Percentiles rank a stretch among this genome's conserved stretches.
These are phyloP conservation scores for Entomortierella chlamydospora DNA, from an alignment of 192 early-diverging fungal genomes.

Conservation along the genomic window DNA sequence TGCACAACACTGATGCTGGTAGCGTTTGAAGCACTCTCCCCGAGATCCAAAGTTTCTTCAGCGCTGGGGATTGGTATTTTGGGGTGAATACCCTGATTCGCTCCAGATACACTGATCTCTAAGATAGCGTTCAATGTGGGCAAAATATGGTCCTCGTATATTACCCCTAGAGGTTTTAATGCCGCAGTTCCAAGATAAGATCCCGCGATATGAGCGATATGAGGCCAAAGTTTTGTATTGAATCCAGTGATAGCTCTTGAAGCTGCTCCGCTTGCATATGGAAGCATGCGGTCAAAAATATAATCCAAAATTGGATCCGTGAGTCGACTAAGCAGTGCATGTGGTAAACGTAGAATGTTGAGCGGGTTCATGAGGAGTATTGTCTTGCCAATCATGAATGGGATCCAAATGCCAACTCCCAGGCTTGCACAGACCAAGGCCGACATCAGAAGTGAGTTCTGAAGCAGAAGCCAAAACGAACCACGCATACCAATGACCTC, in stretches of 20 bases:
- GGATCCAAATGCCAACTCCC: slow-evolving; percentile 81
- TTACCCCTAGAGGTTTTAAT: background rate
- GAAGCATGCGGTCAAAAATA: slow-evolving; percentile 28
- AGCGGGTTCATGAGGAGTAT: slow-evolving; percentile 53
- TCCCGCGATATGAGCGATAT: background rate
- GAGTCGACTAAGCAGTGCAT: slow-evolving; percentile 25
- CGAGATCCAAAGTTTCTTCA: background rate
- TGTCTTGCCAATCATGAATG: slow-evolving; percentile 74
- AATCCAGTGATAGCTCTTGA: slow-evolving; percentile 1
- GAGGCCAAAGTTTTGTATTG: background rate
- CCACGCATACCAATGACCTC: slow-evolving; percentile 95
- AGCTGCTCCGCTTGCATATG: background rate
- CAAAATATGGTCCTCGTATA: slow-evolving; percentile 13
- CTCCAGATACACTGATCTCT: background rate
- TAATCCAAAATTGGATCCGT: slow-evolving; percentile 40
- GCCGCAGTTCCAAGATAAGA: slow-evolving; percentile 9
- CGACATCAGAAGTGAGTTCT: slow-evolving; percentile 85
- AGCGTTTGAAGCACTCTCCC: background rate
- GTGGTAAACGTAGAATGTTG: slow-evolving; percentile 21
- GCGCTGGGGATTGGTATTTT: background rate
- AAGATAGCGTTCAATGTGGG: slow-evolving; percentile 20
- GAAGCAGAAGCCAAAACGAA: slow-evolving; percentile 78
- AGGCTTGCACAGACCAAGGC: slow-evolving; percentile 84
- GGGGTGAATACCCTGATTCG: background rate
- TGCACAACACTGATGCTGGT: background rate